These are phyloP conservation scores for Didymella sp. DNA, from an alignment of 2,329 filamentous ascomycete genomes.

Conservation along the genomic window DNA sequence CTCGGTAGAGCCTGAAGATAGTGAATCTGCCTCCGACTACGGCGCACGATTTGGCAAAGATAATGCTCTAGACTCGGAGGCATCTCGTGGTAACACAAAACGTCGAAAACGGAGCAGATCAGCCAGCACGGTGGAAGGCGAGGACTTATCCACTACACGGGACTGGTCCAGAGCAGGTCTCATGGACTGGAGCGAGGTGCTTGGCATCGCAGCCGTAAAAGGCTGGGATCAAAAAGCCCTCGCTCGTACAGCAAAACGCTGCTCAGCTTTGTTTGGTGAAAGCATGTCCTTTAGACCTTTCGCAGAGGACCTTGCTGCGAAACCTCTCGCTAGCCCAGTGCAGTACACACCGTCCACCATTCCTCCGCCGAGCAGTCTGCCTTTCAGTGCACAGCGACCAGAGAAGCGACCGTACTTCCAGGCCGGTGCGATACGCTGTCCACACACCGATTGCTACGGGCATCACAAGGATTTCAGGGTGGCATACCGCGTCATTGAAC, in stretches of 20 bases:
- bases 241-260: constrained; percentile 74
- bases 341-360: constrained; percentile 47
- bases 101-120: constrained; percentile 26
- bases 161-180: constrained; percentile 29
- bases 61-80: not conserved
- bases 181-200: constrained; percentile 81
- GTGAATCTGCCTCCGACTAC: constrained; percentile 52
- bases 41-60: constrained; percentile 29
- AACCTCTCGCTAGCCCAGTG: constrained; percentile 32
- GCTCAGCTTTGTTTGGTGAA: constrained; percentile 76
- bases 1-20: constrained; percentile 43
- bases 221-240: constrained; percentile 72
- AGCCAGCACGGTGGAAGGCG: constrained; percentile 15
- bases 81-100: not conserved
- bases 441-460: constrained; percentile 41
- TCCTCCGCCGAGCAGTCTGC: constrained; percentile 15
- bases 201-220: constrained; percentile 77
- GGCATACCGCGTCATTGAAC: constrained; percentile 49
- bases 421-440: constrained; percentile 38
- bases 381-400: not conserved
- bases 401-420: constrained; percentile 40
- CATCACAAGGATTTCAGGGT: constrained; percentile 36
- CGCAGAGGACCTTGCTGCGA: constrained; percentile 48
- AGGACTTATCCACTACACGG: constrained; percentile 20
- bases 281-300: constrained; percentile 70